phyloP scores from a whole-genome alignment of 768 basidiomycete species.

The Tricholoma hemisulphureum region DNA sequence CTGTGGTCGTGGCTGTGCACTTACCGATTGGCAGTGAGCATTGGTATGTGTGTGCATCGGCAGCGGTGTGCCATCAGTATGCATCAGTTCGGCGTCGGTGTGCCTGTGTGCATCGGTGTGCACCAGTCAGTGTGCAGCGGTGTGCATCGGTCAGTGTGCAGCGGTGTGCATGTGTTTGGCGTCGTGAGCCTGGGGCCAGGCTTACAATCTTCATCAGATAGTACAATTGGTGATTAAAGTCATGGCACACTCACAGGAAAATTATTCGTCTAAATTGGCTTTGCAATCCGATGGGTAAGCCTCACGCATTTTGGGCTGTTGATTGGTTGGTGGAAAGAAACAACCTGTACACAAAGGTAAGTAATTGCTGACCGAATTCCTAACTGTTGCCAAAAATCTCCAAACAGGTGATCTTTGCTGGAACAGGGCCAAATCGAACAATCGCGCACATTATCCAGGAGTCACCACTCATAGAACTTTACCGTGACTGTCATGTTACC shows the following conservation, averaged over 20 bases:
- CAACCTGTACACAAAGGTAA: conserved; percentile 42
- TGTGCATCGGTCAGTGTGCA: too few species aligned
- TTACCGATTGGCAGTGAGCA: too few species aligned
- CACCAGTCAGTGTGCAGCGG: too few species aligned
- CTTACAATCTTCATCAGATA: not conserved
- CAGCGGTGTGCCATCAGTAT: too few species aligned
- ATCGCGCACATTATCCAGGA: conserved; percentile 14
- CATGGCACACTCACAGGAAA: conserved; percentile 1
- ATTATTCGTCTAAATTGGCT: conserved; percentile 28
- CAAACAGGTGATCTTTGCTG: conserved; percentile 9
- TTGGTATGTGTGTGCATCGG: too few species aligned
- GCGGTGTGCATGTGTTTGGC: too few species aligned
- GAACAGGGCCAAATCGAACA: conserved; percentile 9
- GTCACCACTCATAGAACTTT: conserved; percentile 28
- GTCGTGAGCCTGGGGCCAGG: too few species aligned
- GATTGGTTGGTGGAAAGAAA: conserved; percentile 36
- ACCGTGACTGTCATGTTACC: conserved; percentile 11
- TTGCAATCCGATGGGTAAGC: conserved; percentile 33
- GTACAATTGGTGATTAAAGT: not conserved
- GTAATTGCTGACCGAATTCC: conserved; percentile 3
- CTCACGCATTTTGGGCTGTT: conserved; percentile 11
- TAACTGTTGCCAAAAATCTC: not conserved
- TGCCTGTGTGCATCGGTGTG: too few species aligned
- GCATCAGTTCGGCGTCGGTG: too few species aligned
- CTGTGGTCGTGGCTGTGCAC: too few species aligned